Evolutionary conservation across 2,329 filamentous ascomycete species (phyloP).

Genomic region (Chaetomium olivaceum): DNA sequence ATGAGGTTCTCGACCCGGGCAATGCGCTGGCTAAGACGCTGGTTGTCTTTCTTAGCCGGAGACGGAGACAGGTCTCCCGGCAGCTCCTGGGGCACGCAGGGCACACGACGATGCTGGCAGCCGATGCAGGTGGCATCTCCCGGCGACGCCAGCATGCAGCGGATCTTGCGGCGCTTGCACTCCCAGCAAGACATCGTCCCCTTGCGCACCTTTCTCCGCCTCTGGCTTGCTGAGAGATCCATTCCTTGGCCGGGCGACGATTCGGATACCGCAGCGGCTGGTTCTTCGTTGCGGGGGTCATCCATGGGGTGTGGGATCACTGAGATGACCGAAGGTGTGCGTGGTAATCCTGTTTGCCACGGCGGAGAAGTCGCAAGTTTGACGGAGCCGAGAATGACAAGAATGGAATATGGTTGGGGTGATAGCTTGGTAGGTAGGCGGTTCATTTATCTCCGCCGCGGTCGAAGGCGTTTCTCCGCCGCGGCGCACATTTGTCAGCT

Average conservation of each 20-base stretch:
- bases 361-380: background rate
- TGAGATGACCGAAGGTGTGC: background rate
- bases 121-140: constrained; percentile 6
- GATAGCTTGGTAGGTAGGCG: background rate
- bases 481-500: background rate
- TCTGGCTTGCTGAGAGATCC: background rate
- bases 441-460: background rate
- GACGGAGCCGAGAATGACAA: background rate
- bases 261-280: background rate
- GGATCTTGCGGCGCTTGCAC: constrained; percentile 57
- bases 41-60: background rate
- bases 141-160: constrained; percentile 46
- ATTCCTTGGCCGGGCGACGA: background rate
- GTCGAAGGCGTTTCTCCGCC: background rate
- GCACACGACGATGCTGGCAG: constrained; percentile 4
- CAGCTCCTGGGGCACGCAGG: constrained; percentile 4
- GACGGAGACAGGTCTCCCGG: background rate
- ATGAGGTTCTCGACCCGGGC: background rate
- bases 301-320: background rate
- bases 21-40: background rate
- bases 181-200: constrained; percentile 61
- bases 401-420: background rate
- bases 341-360: background rate
- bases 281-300: background rate
- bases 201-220: constrained; percentile 46